Percentiles rank a stretch among this genome's conserved stretches.
These are phyloP conservation scores for Podospora appendiculata DNA, from an alignment of 495 filamentous ascomycete genomes.

Conservation along the genomic window DNA sequence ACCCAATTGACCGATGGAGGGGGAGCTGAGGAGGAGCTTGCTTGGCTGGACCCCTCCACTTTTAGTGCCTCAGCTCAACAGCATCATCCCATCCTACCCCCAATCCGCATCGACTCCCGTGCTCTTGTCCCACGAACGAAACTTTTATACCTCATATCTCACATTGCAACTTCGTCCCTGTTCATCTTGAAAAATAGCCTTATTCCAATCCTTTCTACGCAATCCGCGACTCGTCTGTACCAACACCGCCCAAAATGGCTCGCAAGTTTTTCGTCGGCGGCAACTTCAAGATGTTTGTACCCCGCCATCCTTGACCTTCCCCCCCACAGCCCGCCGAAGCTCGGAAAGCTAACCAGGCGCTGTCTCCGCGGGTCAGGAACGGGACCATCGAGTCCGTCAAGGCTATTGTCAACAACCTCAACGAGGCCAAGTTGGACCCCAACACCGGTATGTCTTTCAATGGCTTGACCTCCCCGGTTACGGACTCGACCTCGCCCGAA, in stretches of 20 bases:
- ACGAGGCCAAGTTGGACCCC: slow-evolving; percentile 63
- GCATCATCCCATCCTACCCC: not conserved
- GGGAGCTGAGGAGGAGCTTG: no score
- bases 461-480: not conserved
- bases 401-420: slow-evolving; percentile 80
- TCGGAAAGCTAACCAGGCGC: slow-evolving; percentile 12
- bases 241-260: slow-evolving; percentile 53
- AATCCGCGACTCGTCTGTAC: not conserved
- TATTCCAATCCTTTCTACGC: not conserved
- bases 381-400: slow-evolving; percentile 80
- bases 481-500: not conserved
- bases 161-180: not conserved
- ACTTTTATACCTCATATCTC: slow-evolving; percentile 1
- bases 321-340: slow-evolving; percentile 16
- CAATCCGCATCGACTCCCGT: not conserved
- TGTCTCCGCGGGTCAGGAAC: slow-evolving; percentile 56
- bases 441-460: slow-evolving; percentile 48
- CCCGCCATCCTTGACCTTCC: slow-evolving; percentile 17
- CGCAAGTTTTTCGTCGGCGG: slow-evolving; percentile 99
- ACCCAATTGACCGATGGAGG: no score
- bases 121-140: not conserved
- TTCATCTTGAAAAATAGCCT: not conserved
- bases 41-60: not conserved
- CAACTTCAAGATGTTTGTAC: slow-evolving; percentile 90
- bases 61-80: slow-evolving; percentile 9